A percentile compares a stretch with the other conserved stretches of the same genome.
Conservation (phyloP, 768 basidiomycete genomes). For the Astraeus odoratus region DNA sequence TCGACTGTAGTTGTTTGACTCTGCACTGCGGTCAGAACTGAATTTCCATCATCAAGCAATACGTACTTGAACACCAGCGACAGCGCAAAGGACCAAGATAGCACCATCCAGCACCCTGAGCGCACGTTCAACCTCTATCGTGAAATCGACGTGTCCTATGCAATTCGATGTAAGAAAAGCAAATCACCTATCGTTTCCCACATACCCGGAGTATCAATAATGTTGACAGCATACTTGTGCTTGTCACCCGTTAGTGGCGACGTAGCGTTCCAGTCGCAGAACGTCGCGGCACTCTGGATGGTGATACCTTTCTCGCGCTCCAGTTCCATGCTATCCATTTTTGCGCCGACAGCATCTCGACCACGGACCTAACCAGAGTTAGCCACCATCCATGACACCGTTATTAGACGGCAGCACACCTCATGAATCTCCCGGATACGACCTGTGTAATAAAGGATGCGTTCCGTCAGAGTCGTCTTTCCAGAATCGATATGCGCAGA, state of each 20-base stretch:
- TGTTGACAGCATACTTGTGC: constrained; percentile 90
- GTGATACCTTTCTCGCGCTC: constrained; percentile 99
- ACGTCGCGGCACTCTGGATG: constrained; percentile 97
- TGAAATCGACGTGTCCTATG: constrained; percentile 98
- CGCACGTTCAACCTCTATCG: constrained; percentile 97
- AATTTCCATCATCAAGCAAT: neutral
- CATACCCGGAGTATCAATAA: constrained; percentile 94
- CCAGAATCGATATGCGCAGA: constrained; percentile 95
- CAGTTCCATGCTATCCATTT: constrained; percentile 99
- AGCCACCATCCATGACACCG: too few relatives aligned
- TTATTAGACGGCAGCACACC: constrained; percentile 58
- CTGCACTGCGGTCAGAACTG: constrained; percentile 28
- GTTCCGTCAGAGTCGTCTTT: constrained; percentile 96
- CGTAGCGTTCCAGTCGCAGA: constrained; percentile 88
- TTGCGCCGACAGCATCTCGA: constrained; percentile 92
- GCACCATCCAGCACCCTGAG: constrained; percentile 95
- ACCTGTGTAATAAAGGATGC: constrained; percentile 93
- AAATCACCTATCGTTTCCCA: neutral
- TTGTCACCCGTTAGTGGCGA: constrained; percentile 54
- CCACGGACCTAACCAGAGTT: constrained; percentile 64
- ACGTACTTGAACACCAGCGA: constrained; percentile 86
- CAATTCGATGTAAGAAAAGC: neutral
- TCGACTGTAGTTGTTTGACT: constrained; percentile 99
- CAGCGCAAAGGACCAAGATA: constrained; percentile 92
- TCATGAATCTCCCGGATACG: constrained; percentile 95